Conservation (phyloP, 352 stramenopile genomes). For the Phytophthora hybrid region DNA sequence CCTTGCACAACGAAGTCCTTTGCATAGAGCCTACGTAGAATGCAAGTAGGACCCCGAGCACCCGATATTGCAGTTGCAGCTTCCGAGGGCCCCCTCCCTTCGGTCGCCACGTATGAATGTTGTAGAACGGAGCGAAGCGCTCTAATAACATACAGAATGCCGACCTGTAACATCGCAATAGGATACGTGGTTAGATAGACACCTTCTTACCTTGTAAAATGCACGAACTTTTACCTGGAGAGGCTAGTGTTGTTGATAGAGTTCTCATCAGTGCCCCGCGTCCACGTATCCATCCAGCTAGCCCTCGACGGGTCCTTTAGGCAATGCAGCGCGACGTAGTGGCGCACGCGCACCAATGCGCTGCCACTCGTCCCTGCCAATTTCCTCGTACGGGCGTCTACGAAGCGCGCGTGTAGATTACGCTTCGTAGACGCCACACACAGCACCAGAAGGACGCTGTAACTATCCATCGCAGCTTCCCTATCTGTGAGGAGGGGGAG, state of each 20-base stretch:
- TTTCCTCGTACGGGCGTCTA: too few relatives aligned
- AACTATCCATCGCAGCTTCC: too few relatives aligned
- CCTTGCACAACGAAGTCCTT: background rate
- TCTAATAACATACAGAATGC: background rate
- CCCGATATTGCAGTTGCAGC: background rate
- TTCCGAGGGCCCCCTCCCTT: background rate
- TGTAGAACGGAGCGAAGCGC: background rate
- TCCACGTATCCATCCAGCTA: conserved; percentile 2
- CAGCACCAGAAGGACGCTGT: too few relatives aligned
- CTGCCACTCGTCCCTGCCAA: too few relatives aligned
- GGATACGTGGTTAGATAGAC: background rate
- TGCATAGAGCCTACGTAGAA: conserved; percentile 6
- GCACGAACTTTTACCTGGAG: background rate
- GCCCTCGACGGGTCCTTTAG: background rate
- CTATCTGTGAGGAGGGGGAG: too few relatives aligned
- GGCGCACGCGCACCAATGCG: background rate
- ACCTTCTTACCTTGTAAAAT: background rate
- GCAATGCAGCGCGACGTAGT: conserved; percentile 1
- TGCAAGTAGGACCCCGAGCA: background rate
- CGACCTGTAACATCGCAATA: background rate
- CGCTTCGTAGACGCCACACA: too few relatives aligned
- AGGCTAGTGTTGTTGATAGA: background rate
- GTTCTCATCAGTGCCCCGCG: background rate
- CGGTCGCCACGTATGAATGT: background rate
- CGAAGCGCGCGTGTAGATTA: too few relatives aligned